Evolutionary conservation across 805 yeast species (phyloP), one percentile per base, ranked within the genome.

Genomic region (Pichia eremophila): DNA sequence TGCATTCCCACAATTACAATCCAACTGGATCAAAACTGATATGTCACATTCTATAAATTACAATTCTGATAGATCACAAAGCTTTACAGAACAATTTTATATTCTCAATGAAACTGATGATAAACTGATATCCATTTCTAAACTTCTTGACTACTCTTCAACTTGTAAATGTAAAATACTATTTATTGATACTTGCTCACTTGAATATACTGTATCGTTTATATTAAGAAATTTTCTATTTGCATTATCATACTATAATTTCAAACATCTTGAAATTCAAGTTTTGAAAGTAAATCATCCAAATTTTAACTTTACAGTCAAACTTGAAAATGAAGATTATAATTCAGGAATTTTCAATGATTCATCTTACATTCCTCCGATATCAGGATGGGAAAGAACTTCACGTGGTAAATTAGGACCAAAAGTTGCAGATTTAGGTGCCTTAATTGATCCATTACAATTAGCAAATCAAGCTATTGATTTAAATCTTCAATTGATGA

Each of bases 381-480:
- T 79, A 0, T 72, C 82, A 4, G 99, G 99, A 0, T 93, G 99
- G 99, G 98, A 91, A 58, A 75, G 93, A 51, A 86, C 88, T 28
- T 65, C 73, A 8, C 75, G 72, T 39, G 88, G 86, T 1, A 83
- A 81, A 56, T 68, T 90, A 14, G 82, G 83, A 0, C 96, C 98
- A 1, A 87, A 88, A 58, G 54, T 83, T 19, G 89, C 95, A 0
- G 93, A 95, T 61, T 64, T 93, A 46, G 89, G 93, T 1, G 67
- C 88, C 0, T 68, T 93, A 40, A 78, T 91, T 36, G 81, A 91
- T 61, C 99, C 99, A 0, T 53, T 71, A 12, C 81, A 84, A 53
- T 69, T 93, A 22, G 91, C 96, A 0, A 85, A 83, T 50, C 98
- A 95, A 64, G 91, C 97, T 0, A 90, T 89, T 7, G 96, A 90